A percentile compares a stretch with the other conserved stretches of the same genome.
Conservation (phyloP, 2,329 filamentous ascomycete genomes). For the Beauveria sp. region DNA sequence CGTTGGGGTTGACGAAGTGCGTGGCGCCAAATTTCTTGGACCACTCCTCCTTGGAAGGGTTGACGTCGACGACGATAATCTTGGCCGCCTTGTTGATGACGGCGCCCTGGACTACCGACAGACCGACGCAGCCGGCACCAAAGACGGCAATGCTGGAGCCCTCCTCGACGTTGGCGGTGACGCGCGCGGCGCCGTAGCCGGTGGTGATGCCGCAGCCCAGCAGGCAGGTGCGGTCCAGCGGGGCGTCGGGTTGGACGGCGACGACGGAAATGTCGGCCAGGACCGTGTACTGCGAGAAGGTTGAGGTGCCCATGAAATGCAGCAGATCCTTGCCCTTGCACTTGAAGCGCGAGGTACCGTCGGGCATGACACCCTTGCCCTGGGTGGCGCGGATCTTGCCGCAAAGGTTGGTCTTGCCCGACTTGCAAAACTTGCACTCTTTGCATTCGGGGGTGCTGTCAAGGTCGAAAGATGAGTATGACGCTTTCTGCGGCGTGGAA, state of each 20-base stretch:
- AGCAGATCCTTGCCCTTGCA: constrained; percentile 91
- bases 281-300: constrained; percentile 98
- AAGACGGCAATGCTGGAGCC: constrained; percentile 88
- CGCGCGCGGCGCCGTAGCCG: constrained; percentile 89
- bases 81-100: constrained; percentile 72
- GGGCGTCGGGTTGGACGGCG: constrained; percentile 79
- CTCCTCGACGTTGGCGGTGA: constrained; percentile 86
- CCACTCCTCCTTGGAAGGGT: constrained; percentile 88
- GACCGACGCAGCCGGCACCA: constrained; percentile 89
- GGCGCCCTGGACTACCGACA: constrained; percentile 91
- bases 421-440: constrained; percentile 99
- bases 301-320: constrained; percentile 99
- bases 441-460: constrained; percentile 85
- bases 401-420: constrained; percentile 97
- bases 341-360: constrained; percentile 90
- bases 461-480: no score
- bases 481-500: not conserved
- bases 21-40: constrained; percentile 90
- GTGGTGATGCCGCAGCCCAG: constrained; percentile 98
- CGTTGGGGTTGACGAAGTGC: constrained; percentile 89
- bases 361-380: constrained; percentile 92
- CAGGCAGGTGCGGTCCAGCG: constrained; percentile 93
- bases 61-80: constrained; percentile 71
- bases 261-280: constrained; percentile 98
- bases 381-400: constrained; percentile 98